A percentile compares a stretch with the other conserved stretches of the same genome.
These are phyloP conservation scores for Cladophialophora immunda DNA, from an alignment of 2,329 filamentous ascomycete species.

Conservation along the genomic window DNA sequence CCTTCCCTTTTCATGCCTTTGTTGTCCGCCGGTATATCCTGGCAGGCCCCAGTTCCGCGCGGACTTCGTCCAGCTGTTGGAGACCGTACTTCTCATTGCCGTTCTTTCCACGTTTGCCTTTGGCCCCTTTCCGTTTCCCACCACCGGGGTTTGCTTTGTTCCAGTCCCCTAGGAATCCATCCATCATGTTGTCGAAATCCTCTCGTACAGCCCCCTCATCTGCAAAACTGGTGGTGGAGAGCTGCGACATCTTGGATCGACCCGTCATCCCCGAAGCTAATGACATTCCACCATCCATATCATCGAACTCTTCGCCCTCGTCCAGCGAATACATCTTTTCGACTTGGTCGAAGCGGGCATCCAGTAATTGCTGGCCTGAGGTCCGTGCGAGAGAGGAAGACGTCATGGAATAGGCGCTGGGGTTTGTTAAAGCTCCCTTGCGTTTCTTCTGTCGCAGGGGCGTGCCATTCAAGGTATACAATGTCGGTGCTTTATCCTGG, in stretches of 20 bases:
- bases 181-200: constrained; percentile 90
- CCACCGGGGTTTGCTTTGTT: constrained; percentile 50
- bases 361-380: constrained; percentile 83
- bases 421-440: constrained; percentile 89
- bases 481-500: constrained; percentile 51
- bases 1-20: constrained; percentile 32
- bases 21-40: constrained; percentile 59
- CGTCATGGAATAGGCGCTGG: constrained; percentile 89
- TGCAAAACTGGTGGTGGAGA: constrained; percentile 61
- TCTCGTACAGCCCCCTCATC: constrained; percentile 67
- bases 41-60: constrained; percentile 79
- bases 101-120: constrained; percentile 75
- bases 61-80: constrained; percentile 89
- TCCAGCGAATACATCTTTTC: constrained; percentile 80
- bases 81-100: constrained; percentile 82
- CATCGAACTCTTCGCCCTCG: constrained; percentile 60
- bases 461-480: constrained; percentile 70
- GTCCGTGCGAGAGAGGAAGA: constrained; percentile 87
- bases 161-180: constrained; percentile 82
- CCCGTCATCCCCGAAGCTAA: constrained; percentile 55
- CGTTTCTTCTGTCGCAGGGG: constrained; percentile 82
- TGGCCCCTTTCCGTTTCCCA: constrained; percentile 54
- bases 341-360: constrained; percentile 89
- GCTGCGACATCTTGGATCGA: constrained; percentile 67
- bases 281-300: constrained; percentile 61